Conservation (phyloP, 2,329 filamentous ascomycete species). For the Cladosporium velox region DNA sequence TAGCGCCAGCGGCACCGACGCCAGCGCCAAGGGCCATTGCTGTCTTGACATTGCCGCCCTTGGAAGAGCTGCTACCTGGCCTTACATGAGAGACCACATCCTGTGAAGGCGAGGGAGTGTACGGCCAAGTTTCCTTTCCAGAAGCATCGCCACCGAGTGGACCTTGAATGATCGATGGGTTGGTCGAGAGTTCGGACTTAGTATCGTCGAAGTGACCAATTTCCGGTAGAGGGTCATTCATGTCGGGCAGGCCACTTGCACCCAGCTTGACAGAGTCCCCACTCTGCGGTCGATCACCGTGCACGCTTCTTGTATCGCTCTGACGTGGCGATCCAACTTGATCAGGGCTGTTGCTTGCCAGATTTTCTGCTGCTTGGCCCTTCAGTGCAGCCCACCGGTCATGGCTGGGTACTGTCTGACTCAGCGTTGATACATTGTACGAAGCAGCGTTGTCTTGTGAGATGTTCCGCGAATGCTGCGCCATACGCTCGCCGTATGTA, state of each 20-base stretch:
- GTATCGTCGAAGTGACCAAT: slow-evolving; percentile 65
- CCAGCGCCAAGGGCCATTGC: slow-evolving; percentile 28
- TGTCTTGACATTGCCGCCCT: slow-evolving; percentile 25
- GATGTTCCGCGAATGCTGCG: slow-evolving; percentile 25
- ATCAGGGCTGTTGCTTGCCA: slow-evolving; percentile 23
- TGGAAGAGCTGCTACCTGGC: slow-evolving; percentile 25
- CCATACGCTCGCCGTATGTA: slow-evolving; percentile 30
- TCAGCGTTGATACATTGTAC: slow-evolving; percentile 37
- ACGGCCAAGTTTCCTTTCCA: slow-evolving; percentile 47
- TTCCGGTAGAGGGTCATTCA: slow-evolving; percentile 73
- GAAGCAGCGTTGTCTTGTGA: slow-evolving; percentile 33
- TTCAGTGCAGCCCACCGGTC: slow-evolving; percentile 43
- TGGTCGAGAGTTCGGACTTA: slow-evolving; percentile 72
- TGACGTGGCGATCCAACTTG: slow-evolving; percentile 52
- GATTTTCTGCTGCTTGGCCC: slow-evolving; percentile 44
- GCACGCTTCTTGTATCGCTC: slow-evolving; percentile 42
- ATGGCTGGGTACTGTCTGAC: slow-evolving; percentile 35
- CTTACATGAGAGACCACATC: slow-evolving; percentile 17
- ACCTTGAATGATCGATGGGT: slow-evolving; percentile 80
- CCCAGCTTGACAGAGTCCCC: slow-evolving; percentile 55
- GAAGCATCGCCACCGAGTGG: slow-evolving; percentile 64
- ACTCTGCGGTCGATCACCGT: slow-evolving; percentile 37
- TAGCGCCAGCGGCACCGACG: slow-evolving; percentile 30
- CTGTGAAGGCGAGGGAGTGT: slow-evolving; percentile 34
- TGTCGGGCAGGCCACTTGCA: slow-evolving; percentile 69